Conservation (phyloP, 306 rosid species). For the Luffa aegyptiaca region DNA sequence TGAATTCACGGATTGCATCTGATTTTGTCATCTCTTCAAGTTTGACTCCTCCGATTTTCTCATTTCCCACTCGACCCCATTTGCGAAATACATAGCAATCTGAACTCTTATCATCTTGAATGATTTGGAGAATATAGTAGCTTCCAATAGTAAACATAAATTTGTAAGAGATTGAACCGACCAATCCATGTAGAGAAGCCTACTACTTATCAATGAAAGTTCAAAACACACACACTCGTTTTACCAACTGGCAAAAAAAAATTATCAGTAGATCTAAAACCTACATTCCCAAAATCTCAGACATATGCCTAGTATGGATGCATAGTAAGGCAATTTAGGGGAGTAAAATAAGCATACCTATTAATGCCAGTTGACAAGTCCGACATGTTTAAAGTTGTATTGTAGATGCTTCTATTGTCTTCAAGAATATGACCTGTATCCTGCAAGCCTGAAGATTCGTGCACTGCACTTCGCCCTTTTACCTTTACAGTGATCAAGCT, state of each 20-base stretch:
- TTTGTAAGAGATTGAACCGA: conserved; percentile 15
- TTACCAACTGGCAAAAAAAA: not conserved
- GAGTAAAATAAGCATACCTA: conserved; percentile 32
- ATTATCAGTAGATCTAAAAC: not conserved
- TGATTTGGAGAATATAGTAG: conserved; percentile 83
- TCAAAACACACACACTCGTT: not conserved
- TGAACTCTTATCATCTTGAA: conserved; percentile 78
- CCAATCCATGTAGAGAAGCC: not conserved
- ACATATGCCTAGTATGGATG: not conserved
- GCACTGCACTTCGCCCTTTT: conserved; percentile 87
- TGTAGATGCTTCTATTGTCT: conserved; percentile 75
- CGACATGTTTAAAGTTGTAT: conserved; percentile 86
- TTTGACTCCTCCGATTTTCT: conserved; percentile 78
- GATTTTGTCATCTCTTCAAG: conserved; percentile 60
- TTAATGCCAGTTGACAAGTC: conserved; percentile 79
- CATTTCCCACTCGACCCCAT: conserved; percentile 98
- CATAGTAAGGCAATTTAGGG: not conserved
- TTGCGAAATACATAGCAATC: conserved; percentile 80
- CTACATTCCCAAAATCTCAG: not conserved
- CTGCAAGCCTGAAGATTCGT: conserved; percentile 78
- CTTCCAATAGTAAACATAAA: conserved; percentile 29
- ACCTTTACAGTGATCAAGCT: conserved; percentile 90
- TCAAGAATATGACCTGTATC: conserved; percentile 92
- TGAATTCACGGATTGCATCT: conserved; percentile 71
- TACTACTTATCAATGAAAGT: not conserved